Percentiles rank a stretch among this genome's conserved stretches.
These are phyloP conservation scores for Sarocladium kiliense DNA, from an alignment of 2,329 filamentous ascomycete genomes.

Conservation along the genomic window DNA sequence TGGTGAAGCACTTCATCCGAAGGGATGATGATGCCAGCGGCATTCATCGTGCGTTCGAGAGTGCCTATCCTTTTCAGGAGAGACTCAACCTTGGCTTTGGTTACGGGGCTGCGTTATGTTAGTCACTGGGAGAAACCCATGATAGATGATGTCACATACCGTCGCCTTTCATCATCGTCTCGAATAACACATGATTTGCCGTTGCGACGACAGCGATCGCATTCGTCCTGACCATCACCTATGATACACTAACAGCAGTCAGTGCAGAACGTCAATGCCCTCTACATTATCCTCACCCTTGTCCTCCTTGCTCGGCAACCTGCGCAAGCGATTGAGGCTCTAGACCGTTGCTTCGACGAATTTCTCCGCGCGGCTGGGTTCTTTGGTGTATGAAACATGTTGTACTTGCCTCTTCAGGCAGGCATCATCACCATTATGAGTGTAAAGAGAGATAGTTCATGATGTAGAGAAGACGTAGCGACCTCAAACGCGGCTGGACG, in stretches of 20 bases:
- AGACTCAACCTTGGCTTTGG: neutral
- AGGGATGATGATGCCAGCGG: neutral
- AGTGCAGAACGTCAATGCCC: neutral
- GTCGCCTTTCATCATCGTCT: neutral
- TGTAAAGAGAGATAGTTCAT: too few relatives aligned
- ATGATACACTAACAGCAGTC: neutral
- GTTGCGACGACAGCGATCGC: neutral
- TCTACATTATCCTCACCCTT: neutral
- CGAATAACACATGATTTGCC: neutral
- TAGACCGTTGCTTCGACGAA: neutral
- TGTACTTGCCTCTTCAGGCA: neutral
- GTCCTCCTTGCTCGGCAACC: neutral
- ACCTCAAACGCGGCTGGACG: too few relatives aligned
- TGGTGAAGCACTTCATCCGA: too few relatives aligned
- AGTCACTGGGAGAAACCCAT: too few relatives aligned
- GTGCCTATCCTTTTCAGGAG: neutral
- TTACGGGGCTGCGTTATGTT: neutral
- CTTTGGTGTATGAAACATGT: slow-evolving; percentile 3
- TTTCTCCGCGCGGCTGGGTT: neutral
- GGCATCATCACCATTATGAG: too few relatives aligned
- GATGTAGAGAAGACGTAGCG: neutral
- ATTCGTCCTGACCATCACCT: neutral
- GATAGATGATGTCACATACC: neutral
- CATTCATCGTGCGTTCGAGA: neutral
- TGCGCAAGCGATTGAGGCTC: neutral